Base-by-base conservation (phyloP, 2,329 filamentous ascomycete species). In the Ophiostoma piceae region DNA sequence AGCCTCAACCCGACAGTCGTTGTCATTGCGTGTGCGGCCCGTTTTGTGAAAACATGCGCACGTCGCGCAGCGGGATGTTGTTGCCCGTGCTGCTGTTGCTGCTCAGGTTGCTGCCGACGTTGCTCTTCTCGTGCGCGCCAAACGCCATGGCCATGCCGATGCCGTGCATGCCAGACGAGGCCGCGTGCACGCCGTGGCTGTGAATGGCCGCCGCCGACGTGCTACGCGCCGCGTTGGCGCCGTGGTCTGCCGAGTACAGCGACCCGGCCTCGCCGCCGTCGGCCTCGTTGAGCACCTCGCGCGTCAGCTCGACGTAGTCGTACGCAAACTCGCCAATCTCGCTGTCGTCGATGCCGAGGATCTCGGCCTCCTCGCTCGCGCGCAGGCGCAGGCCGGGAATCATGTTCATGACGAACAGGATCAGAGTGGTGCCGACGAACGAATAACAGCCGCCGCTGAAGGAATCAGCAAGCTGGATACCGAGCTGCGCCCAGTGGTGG, bases 261-360 rank as follows among this genome's bases (percentile, higher is more conserved):
- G 69, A 72, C 14, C 67, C 73, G 72, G 71, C 74, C 35, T 73
- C 72, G n/a, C 39, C 26, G 67, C 66, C 66, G 70, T 72, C 73
- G 43, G 43, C 71, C 67, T 74, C 73, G 47, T 62, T 62, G 26
- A 62, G 57, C 26, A 62, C 57, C 57, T 62, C 57, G 84, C 91
- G 84, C 29, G 74, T 89, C 73, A 95, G 83, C 83, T 96, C 92
- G 74, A 96, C 92, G 75, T 96, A 96, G 79, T 96, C 93, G 78
- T 96, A 96, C n/a, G 92, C 93, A 78, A 95, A 96, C 81, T 96
- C 93, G 78, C 93, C 93, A 76, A 96, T 92, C 80, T 97, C 92
- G 35, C 91, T 88, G 76, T 96, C 93, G 76, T 96, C 92, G 71
- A 96, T 93, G 74, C 92, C 92, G 57, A 92, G 82, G 67, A 93